Percentiles rank a stretch among this genome's conserved stretches.
phyloP scores from a whole-genome alignment of 768 basidiomycete genomes.

The Calocera cornea region DNA sequence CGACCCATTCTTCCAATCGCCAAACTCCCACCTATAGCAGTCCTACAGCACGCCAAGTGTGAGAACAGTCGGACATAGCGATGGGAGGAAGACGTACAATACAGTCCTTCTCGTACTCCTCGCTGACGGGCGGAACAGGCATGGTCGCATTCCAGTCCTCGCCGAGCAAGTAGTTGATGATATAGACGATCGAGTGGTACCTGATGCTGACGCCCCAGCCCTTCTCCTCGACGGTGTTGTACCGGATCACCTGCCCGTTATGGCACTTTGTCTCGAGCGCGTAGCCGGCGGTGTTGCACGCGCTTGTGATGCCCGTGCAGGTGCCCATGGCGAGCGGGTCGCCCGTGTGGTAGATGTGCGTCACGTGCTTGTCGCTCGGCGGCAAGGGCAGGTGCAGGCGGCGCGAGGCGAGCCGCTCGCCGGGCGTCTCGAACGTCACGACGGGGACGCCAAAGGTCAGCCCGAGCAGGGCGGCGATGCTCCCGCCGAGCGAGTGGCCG shows the following conservation, averaged over 20 bases:
- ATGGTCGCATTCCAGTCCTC: conserved; percentile 65
- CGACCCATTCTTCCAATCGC: conserved; percentile 5
- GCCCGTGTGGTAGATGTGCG: conserved; percentile 82
- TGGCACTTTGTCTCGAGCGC: conserved; percentile 84
- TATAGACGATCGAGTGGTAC: conserved; percentile 53
- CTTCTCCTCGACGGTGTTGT: conserved; percentile 72
- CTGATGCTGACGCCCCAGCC: conserved; percentile 67
- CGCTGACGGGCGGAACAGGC: conserved; percentile 20
- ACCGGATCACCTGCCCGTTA: conserved; percentile 64
- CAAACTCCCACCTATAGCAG: conserved; percentile 57
- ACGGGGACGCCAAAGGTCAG: conserved; percentile 86
- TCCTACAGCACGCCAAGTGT: too few species aligned
- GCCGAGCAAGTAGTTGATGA: conserved; percentile 57
- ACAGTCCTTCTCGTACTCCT: conserved; percentile 47
- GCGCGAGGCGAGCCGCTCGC: conserved; percentile 63
- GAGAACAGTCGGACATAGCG: background rate
- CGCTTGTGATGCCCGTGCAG: conserved; percentile 62
- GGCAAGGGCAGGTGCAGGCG: conserved; percentile 81
- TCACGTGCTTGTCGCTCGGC: conserved; percentile 54
- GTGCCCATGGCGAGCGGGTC: conserved; percentile 85
- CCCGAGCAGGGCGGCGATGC: conserved; percentile 70
- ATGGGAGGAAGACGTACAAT: conserved; percentile 29
- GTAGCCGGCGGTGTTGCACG: conserved; percentile 73
- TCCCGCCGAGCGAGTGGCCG: conserved; percentile 76
- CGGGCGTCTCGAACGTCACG: conserved; percentile 82